phyloP scores from a whole-genome alignment of 140 eudicot genomes.

The Anethum foeniculum region DNA sequence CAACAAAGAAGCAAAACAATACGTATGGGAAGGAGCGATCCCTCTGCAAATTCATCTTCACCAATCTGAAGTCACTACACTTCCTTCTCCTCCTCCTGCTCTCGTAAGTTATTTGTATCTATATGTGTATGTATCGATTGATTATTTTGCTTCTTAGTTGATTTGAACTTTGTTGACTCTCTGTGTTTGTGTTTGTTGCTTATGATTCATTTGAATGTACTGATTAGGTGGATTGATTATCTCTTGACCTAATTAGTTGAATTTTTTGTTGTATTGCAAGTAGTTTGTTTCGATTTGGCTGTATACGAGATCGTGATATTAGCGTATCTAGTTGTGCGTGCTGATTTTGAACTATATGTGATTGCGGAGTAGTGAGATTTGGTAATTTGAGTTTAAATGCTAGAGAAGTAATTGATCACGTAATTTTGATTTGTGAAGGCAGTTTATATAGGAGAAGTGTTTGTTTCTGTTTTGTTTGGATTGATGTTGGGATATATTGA shows the following conservation, averaged over 20 bases:
- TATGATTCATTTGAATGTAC: background rate
- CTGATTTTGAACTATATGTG: background rate
- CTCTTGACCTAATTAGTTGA: background rate
- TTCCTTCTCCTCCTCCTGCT: slow-evolving; percentile 91
- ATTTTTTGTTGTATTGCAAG: background rate
- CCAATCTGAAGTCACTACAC: slow-evolving; percentile 94
- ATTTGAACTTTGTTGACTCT: background rate
- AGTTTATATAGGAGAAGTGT: background rate
- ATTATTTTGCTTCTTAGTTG: background rate
- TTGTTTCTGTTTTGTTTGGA: background rate
- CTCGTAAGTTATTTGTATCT: slow-evolving; percentile 29
- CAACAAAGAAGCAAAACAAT: slow-evolving; percentile 55
- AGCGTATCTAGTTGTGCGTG: background rate
- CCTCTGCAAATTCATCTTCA: slow-evolving; percentile 95
- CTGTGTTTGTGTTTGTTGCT: background rate
- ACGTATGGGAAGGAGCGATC: slow-evolving; percentile 86
- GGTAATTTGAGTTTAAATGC: background rate
- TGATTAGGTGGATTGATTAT: background rate
- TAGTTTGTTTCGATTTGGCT: background rate
- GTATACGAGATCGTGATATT: background rate
- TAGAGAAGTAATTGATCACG: background rate
- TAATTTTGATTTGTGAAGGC: background rate
- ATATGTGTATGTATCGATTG: background rate
- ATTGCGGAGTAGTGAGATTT: background rate
- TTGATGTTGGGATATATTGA: background rate